These are phyloP conservation scores for Ochetophila trinervis DNA, from an alignment of 306 rosid genomes.

Conservation along the genomic window DNA sequence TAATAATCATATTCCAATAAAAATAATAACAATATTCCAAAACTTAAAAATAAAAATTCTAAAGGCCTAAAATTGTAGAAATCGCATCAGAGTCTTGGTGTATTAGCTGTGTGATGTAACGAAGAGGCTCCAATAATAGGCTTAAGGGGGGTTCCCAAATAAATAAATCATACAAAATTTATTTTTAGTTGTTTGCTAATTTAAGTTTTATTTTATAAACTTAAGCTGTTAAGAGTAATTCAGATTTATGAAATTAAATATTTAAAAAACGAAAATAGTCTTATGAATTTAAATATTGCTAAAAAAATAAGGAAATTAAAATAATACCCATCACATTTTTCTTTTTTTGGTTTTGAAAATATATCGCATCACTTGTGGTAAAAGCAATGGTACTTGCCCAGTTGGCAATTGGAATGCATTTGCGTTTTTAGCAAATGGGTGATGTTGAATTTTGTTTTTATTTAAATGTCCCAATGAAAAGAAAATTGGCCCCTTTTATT, in stretches of 20 bases:
- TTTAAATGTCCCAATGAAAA: conserved; percentile 28
- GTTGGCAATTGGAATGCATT: conserved; percentile 39
- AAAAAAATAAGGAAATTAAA: no score
- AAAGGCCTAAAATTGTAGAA: no score
- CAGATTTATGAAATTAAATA: conserved; percentile 23
- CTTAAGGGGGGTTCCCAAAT: background rate
- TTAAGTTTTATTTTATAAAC: background rate
- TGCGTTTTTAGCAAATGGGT: conserved; percentile 26
- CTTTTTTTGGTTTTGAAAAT: no score
- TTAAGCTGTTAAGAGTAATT: conserved; percentile 7
- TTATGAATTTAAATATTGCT: no score
- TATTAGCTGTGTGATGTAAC: no score
- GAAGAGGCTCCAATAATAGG: no score
- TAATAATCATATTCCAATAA: background rate
- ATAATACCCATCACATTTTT: no score
- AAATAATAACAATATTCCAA: background rate
- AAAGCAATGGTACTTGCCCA: conserved; percentile 29
- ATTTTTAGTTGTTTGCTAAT: background rate
- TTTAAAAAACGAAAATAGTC: no score
- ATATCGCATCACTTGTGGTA: conserved; percentile 34
- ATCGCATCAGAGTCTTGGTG: no score
- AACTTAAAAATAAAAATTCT: no score
- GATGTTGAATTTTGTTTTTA: conserved; percentile 2
- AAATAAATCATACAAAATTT: background rate
- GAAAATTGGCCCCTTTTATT: conserved; percentile 21